Evolutionary conservation across 371 early-diverging fungal genomes (phyloP).

Genomic region (Mucor plumbeus): DNA sequence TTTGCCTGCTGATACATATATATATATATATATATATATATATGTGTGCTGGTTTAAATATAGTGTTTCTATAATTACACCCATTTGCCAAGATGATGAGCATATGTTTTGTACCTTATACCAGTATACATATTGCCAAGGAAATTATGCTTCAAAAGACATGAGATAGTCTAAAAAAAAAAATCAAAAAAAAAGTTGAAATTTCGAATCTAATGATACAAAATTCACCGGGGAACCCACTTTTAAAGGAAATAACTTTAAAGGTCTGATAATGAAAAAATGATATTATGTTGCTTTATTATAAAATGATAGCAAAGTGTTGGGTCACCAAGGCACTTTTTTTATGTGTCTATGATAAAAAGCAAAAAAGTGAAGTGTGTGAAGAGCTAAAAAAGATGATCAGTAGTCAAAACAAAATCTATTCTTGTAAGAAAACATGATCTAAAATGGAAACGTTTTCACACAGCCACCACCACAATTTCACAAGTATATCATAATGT

Average conservation of each 20-base stretch:
- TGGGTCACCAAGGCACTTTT: slow-evolving; percentile 8
- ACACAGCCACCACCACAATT: slow-evolving; percentile 16
- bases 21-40: neutral
- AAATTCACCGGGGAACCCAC: neutral
- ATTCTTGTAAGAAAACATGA: slow-evolving; percentile 6
- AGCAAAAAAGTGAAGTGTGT: neutral
- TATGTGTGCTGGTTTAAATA: neutral
- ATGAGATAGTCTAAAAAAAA: neutral
- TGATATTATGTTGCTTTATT: neutral
- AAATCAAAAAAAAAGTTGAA: neutral
- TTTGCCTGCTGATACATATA: neutral
- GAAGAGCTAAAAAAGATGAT: slow-evolving; percentile 4
- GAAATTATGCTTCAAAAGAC: neutral
- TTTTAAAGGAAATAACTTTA: slow-evolving; percentile 7
- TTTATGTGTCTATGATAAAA: neutral
- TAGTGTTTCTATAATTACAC: neutral
- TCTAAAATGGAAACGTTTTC: slow-evolving; percentile 11
- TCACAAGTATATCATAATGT: slow-evolving; percentile 2
- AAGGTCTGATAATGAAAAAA: slow-evolving; percentile 2
- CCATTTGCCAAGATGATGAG: neutral
- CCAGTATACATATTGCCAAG: neutral
- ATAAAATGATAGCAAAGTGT: neutral
- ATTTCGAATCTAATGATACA: neutral
- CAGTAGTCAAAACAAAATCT: slow-evolving; percentile 11
- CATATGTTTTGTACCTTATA: neutral